Percentiles rank a stretch among this genome's conserved stretches.
Evolutionary conservation across 2,329 filamentous ascomycete genomes (phyloP).

Genomic region (Monosporascus sp.): DNA sequence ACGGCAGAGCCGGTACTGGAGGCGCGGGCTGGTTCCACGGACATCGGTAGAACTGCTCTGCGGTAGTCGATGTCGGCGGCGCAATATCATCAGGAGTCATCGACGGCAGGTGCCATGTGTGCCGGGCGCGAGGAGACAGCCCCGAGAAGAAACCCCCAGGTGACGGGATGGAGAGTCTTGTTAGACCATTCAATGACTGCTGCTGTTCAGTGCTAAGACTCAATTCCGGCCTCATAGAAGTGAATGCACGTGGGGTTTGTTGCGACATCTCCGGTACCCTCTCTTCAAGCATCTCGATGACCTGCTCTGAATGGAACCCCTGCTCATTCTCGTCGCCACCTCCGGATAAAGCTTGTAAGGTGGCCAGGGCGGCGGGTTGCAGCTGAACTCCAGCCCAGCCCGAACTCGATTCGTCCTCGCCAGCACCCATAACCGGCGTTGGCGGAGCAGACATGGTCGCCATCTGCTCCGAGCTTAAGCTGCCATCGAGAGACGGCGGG

Average conservation of each 20-base stretch:
- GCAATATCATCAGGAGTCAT: slow-evolving; percentile 47
- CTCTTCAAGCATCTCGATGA: slow-evolving; percentile 44
- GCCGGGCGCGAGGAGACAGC: slow-evolving; percentile 67
- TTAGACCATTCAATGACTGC: slow-evolving; percentile 64
- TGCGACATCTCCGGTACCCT: slow-evolving; percentile 49
- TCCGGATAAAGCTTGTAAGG: slow-evolving; percentile 67
- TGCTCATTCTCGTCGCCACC: slow-evolving; percentile 48
- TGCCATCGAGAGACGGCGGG: slow-evolving; percentile 85
- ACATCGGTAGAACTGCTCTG: slow-evolving; percentile 83
- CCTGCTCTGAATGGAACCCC: slow-evolving; percentile 54
- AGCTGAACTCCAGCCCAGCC: slow-evolving; percentile 71
- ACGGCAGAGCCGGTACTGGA: slow-evolving; percentile 24
- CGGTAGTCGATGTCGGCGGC: slow-evolving; percentile 81
- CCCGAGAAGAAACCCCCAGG: slow-evolving; percentile 89
- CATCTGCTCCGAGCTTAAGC: slow-evolving; percentile 81
- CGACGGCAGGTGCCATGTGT: slow-evolving; percentile 70
- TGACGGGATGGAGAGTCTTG: slow-evolving; percentile 81
- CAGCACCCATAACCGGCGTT: slow-evolving; percentile 66
- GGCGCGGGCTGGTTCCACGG: slow-evolving; percentile 59
- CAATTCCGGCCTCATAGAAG: slow-evolving; percentile 31
- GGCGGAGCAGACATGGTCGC: slow-evolving; percentile 77
- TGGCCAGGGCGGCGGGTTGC: slow-evolving; percentile 74
- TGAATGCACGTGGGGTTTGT: slow-evolving; percentile 45
- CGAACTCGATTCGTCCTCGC: slow-evolving; percentile 48
- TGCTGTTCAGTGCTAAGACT: slow-evolving; percentile 44